A percentile compares a stretch with the other conserved stretches of the same genome.
Conservation (phyloP, 2,329 filamentous ascomycete genomes). For the Penicillium brevicompactum region DNA sequence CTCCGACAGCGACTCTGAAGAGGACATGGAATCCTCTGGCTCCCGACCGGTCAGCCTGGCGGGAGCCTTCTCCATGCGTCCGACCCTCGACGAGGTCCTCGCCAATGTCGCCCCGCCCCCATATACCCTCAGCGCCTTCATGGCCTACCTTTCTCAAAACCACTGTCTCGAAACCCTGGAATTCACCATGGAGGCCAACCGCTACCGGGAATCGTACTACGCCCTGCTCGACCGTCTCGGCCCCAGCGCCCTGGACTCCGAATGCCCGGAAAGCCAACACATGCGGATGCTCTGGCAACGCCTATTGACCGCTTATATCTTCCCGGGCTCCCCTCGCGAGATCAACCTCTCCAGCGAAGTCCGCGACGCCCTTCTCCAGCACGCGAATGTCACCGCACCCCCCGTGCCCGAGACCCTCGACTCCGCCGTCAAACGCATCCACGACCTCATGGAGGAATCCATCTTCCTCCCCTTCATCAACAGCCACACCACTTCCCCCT, state of each 20-base stretch:
- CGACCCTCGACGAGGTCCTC: conserved; percentile 83
- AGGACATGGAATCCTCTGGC: conserved; percentile 45
- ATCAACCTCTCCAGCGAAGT: conserved; percentile 88
- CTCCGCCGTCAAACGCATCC: conserved; percentile 81
- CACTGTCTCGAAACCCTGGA: conserved; percentile 96
- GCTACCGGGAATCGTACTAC: conserved; percentile 72
- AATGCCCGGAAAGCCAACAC: conserved; percentile 64
- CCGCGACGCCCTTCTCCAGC: conserved; percentile 74
- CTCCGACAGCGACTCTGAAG: conserved; percentile 47
- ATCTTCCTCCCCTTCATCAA: conserved; percentile 91
- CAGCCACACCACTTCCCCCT: conserved; percentile 54
- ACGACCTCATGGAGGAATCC: conserved; percentile 97
- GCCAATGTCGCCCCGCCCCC: conserved; percentile 82
- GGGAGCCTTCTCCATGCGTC: conserved; percentile 55
- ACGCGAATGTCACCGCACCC: conserved; percentile 58
- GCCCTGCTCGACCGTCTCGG: conserved; percentile 56
- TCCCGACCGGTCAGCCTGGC: conserved; percentile 48
- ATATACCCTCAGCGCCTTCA: conserved; percentile 90
- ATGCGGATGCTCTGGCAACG: conserved; percentile 83
- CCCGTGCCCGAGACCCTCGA: conserved; percentile 79
- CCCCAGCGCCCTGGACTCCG: conserved; percentile 50
- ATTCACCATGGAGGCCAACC: conserved; percentile 90
- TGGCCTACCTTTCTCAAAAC: conserved; percentile 94
- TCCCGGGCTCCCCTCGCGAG: conserved; percentile 80
- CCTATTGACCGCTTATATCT: conserved; percentile 85